Evolutionary conservation across 2,329 filamentous ascomycete species (phyloP).

Genomic region (Lecanicillium sp.): DNA sequence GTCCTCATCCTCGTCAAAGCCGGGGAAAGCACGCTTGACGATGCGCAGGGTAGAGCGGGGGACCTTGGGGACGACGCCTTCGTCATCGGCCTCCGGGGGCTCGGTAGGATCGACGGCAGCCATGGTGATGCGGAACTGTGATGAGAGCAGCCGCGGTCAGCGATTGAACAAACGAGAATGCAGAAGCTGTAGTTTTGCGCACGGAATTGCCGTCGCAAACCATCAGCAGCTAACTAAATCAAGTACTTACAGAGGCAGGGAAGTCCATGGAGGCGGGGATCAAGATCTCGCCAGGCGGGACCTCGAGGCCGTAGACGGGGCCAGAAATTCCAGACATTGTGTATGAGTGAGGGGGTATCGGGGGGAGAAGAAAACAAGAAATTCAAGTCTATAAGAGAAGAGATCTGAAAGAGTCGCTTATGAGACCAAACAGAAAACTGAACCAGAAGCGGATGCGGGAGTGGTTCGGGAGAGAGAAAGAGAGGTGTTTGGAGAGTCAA

Average conservation of each 20-base stretch:
- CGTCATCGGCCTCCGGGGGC: slow-evolving; percentile 56
- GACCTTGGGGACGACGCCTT: slow-evolving; percentile 51
- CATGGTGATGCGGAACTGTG: slow-evolving; percentile 94
- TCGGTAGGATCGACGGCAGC: slow-evolving; percentile 91
- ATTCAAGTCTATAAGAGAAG: slow-evolving; percentile 1
- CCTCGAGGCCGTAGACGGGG: slow-evolving; percentile 85
- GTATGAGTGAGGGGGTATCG: slow-evolving; percentile 4
- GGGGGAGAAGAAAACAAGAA: slow-evolving; percentile 12
- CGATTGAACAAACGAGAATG: neutral
- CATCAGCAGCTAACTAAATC: neutral
- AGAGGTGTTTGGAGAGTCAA: neutral
- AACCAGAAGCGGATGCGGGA: neutral
- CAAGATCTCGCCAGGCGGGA: slow-evolving; percentile 76
- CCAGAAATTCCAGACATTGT: slow-evolving; percentile 57
- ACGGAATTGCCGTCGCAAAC: slow-evolving; percentile 2
- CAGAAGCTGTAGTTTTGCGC: neutral
- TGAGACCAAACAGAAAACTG: neutral
- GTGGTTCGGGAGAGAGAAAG: slow-evolving; percentile 4
- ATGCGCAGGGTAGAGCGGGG: slow-evolving; percentile 86
- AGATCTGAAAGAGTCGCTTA: neutral
- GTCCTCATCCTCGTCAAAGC: slow-evolving; percentile 52
- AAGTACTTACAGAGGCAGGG: slow-evolving; percentile 68
- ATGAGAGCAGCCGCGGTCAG: slow-evolving; percentile 13
- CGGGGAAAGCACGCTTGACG: slow-evolving; percentile 61
- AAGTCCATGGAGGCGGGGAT: slow-evolving; percentile 73